Conservation (phyloP, 495 filamentous ascomycete species). For the Penicillium waksmanii region DNA sequence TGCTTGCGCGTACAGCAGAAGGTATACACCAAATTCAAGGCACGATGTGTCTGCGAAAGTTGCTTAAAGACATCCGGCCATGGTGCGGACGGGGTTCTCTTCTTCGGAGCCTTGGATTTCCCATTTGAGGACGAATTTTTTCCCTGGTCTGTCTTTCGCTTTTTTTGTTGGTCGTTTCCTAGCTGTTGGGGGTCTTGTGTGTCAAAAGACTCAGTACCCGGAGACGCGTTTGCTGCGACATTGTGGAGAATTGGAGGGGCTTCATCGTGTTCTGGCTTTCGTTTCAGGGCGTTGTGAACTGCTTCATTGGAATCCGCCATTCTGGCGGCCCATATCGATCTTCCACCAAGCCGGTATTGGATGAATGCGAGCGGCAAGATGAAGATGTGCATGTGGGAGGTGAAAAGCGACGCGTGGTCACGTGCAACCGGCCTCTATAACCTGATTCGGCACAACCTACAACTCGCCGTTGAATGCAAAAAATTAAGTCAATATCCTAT, state of each 20-base stretch:
- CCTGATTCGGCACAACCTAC: neutral
- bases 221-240: slow-evolving; percentile 24
- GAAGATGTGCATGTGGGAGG: neutral
- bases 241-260: neutral
- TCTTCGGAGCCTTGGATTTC: slow-evolving; percentile 19
- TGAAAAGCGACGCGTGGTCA: slow-evolving; percentile 18
- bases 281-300: slow-evolving; percentile 16
- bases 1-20: slow-evolving; percentile 94
- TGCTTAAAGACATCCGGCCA: slow-evolving; percentile 78
- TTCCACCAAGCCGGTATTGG: neutral
- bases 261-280: slow-evolving; percentile 25
- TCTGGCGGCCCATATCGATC: slow-evolving; percentile 34
- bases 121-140: slow-evolving; percentile 7
- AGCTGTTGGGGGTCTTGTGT: neutral
- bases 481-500: too few relatives aligned
- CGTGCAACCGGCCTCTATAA: slow-evolving; percentile 16
- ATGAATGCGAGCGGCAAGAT: neutral
- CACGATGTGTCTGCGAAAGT: slow-evolving; percentile 77
- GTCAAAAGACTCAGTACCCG: neutral
- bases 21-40: slow-evolving; percentile 90
- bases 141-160: slow-evolving; percentile 14
- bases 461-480: neutral
- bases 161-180: slow-evolving; percentile 9
- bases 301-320: slow-evolving; percentile 26
- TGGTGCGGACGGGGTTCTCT: slow-evolving; percentile 45